Percentiles rank a stretch among this genome's conserved stretches.
Evolutionary conservation across 75 land plant genomes (phyloP).

Genomic region (Picea glauca): DNA sequence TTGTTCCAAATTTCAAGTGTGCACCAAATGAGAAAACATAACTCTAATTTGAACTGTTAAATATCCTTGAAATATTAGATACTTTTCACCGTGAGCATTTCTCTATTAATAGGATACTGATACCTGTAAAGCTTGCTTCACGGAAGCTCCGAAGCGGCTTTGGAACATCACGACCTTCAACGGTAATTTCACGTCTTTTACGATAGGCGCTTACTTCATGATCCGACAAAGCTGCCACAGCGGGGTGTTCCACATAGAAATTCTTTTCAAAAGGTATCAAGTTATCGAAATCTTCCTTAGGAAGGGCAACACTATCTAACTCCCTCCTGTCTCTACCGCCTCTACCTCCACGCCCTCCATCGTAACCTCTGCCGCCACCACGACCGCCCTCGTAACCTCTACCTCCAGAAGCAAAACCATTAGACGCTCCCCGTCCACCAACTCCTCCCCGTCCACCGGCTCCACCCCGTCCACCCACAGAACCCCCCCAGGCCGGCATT

Average conservation of each 20-base stretch:
- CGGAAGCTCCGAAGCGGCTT: constrained; percentile 77
- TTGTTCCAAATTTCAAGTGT: no score
- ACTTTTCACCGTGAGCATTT: no score
- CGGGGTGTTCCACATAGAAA: constrained; percentile 76
- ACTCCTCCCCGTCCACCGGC: no score
- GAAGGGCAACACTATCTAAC: constrained; percentile 60
- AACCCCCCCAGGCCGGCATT: no score
- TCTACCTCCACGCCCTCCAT: constrained; percentile 31
- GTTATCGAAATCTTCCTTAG: constrained; percentile 69
- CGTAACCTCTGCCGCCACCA: constrained; percentile 28
- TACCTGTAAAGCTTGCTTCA: constrained; percentile 94
- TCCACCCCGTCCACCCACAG: no score
- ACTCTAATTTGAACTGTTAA: no score
- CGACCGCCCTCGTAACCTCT: constrained; percentile 31
- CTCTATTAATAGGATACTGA: no score
- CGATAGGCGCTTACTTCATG: constrained; percentile 72
- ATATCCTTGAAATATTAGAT: no score
- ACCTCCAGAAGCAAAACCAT: constrained; percentile 17
- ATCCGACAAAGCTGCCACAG: constrained; percentile 76
- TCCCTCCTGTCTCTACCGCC: constrained; percentile 57
- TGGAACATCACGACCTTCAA: constrained; percentile 84
- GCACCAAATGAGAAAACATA: no score
- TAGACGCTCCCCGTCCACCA: no score
- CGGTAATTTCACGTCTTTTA: constrained; percentile 63
- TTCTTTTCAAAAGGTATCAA: constrained; percentile 90